Base-by-base conservation (phyloP, 148 eudicot species). In the Hydrangea macrophylla region DNA sequence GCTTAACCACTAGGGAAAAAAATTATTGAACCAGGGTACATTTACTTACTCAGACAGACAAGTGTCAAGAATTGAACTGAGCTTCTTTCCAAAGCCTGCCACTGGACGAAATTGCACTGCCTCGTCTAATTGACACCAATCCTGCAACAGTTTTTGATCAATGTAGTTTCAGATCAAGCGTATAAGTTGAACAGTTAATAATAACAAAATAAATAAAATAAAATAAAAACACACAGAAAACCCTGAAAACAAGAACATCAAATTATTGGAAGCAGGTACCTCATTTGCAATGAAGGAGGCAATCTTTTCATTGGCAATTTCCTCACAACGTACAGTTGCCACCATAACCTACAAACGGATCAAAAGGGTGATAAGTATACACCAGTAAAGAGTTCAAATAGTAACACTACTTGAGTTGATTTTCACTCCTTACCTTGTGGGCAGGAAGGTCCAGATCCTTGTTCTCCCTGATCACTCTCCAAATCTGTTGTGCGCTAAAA, bases 291-390 rank as follows among this genome's bases (percentile, higher is more conserved):
- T 72, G 73, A 92, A 92, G 50, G 87, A 78, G 18, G 66, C 68
- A 69, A 77, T 78, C 75, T 80, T 85, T 75, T 89, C 96, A 58
- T 86, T 87, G 66, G 90, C 93, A 64, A 92, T 92, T 76, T 92
- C 98, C 83, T 92, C 98, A 85, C 96, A 90, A 7, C 98, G 96
- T 55, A 90, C 98, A 28, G 98, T 92, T 44, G 98, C 98, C 71
- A 92, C 98, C 98, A 92, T 92, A 60, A 92, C 98, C 98, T 92
- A 67, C 45, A 59, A 22, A 22, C 35, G 3, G n/a, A 42, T 4
- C 60, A 62, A 61, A 27, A 54, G 18, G 25, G 9, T 7, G n/a
- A 10, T 17, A 48, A 18, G 17, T 48, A 48, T 48, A 15, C n/a
- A 18, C 0, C 3, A 18, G n/a, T 5, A 48, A 48, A 37, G 71